Evolutionary conservation across 306 rosid species (phyloP), one percentile per base, ranked within the genome.

Genomic region (Cyamopsis tetragonoloba): DNA sequence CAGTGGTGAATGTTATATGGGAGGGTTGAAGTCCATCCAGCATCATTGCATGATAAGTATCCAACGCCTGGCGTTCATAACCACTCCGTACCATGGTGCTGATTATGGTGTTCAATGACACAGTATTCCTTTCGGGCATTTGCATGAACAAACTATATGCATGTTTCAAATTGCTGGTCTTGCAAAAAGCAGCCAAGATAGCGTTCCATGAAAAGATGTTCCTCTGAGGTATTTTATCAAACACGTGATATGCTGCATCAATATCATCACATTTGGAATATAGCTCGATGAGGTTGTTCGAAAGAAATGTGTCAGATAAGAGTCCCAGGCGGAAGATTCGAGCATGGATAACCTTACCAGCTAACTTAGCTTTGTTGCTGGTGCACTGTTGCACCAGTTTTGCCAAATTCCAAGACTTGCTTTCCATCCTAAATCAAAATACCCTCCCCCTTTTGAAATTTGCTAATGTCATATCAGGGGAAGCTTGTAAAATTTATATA

Each of bases 171-270:
- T 72, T 60, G 27, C 76, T 68, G 18, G 71, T 37, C 59, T 81
- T 86, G 62, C 87, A 89, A 14, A 26, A 65, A 0, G 83, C 84
- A 0, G 87, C 74, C 46, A 89, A 62, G 4, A 89, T 61, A 51
- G 93, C 89, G 44, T 89, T 89, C 88, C 85, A 87, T 3, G 93
- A 86, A 46, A 76, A 89, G n/a, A 89, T 70, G 50, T 83, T 89
- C 42, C 59, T 75, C 6, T 58, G 79, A 27, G 93, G 84, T 22
- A 77, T 83, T 55, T 67, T 63, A 13, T 62, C 82, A 44, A 89
- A 89, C 81, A 82, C 71, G 0, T 53, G 43, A 67, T 62, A 59
- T 11, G 96, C 91, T 19, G 63, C 27, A 7, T 3, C 37, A 24
- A 80, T 48, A 12, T 75, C 15, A 3, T 78, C 72, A 67, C 91